A percentile compares a stretch with the other conserved stretches of the same genome.
Evolutionary conservation across 2,329 filamentous ascomycete species (phyloP).

Genomic region (Penicillium sp.): DNA sequence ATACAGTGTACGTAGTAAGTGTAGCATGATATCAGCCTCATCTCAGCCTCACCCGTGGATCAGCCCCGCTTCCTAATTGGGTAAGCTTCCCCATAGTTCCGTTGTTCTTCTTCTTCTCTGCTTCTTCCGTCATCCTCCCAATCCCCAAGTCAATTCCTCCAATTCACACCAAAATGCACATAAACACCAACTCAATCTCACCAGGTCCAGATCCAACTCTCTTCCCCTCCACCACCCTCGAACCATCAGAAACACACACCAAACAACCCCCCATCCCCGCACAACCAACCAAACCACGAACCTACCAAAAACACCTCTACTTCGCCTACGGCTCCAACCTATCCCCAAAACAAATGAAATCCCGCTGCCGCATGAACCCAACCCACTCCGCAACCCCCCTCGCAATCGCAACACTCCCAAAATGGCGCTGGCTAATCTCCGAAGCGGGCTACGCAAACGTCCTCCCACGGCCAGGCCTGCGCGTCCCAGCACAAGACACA

Average conservation of each 20-base stretch:
- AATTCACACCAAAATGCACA: background rate
- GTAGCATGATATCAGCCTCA: too few species aligned
- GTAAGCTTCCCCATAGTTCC: background rate
- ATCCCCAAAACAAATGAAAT: conserved; percentile 41
- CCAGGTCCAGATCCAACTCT: background rate
- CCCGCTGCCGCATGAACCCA: conserved; percentile 36
- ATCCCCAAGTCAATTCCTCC: background rate
- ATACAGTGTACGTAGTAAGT: too few species aligned
- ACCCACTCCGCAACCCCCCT: conserved; percentile 34
- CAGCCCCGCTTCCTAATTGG: too few species aligned
- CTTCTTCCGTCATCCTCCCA: background rate
- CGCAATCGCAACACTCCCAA: conserved; percentile 38
- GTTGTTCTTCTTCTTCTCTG: background rate
- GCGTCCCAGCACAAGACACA: conserved; percentile 21
- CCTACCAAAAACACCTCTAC: conserved; percentile 33
- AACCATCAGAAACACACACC: conserved; percentile 8
- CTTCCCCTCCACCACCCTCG: background rate
- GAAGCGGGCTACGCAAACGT: conserved; percentile 44
- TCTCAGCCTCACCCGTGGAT: too few species aligned
- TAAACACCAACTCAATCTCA: background rate
- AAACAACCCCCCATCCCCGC: conserved; percentile 1
- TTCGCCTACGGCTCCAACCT: conserved; percentile 47
- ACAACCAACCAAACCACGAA: conserved; percentile 18
- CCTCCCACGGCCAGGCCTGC: conserved; percentile 27
- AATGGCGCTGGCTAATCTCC: conserved; percentile 44